Conservation (phyloP, 2,329 filamentous ascomycete genomes). For the Huntiella savannae region DNA sequence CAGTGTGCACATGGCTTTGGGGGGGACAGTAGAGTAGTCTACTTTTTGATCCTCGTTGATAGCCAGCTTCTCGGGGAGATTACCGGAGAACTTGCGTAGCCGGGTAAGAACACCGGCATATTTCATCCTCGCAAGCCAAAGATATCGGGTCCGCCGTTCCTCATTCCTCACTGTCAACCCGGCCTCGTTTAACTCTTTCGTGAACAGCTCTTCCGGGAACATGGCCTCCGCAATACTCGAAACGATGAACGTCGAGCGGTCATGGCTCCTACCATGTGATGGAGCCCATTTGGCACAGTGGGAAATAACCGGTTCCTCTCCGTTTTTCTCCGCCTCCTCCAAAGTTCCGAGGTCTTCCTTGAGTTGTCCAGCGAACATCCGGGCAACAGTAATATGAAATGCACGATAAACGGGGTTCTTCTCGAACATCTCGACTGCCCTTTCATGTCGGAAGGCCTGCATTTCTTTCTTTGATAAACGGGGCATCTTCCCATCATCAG, state of each 20-base stretch:
- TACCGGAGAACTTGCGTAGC: constrained; percentile 31
- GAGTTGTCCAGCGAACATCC: no score
- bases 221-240: constrained; percentile 38
- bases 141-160: constrained; percentile 24
- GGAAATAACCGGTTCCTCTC: constrained; percentile 26
- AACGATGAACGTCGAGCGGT: constrained; percentile 37
- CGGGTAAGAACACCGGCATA: constrained; percentile 33
- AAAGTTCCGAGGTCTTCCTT: constrained; percentile 24
- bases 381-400: no score
- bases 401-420: no score
- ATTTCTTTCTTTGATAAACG: no score
- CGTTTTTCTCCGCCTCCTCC: constrained; percentile 19
- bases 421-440: no score
- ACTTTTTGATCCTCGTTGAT: no score
- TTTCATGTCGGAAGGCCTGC: no score
- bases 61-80: constrained; percentile 27
- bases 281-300: constrained; percentile 44
- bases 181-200: constrained; percentile 18
- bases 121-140: constrained; percentile 32
- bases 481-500: no score
- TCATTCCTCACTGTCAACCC: constrained; percentile 11
- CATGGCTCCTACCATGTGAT: constrained; percentile 33
- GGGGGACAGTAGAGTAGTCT: no score
- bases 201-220: constrained; percentile 20
- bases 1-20: no score